A percentile compares a stretch with the other conserved stretches of the same genome.
These are phyloP conservation scores for Lecanicillium sp. DNA, from an alignment of 2,329 filamentous ascomycete species.

Conservation along the genomic window DNA sequence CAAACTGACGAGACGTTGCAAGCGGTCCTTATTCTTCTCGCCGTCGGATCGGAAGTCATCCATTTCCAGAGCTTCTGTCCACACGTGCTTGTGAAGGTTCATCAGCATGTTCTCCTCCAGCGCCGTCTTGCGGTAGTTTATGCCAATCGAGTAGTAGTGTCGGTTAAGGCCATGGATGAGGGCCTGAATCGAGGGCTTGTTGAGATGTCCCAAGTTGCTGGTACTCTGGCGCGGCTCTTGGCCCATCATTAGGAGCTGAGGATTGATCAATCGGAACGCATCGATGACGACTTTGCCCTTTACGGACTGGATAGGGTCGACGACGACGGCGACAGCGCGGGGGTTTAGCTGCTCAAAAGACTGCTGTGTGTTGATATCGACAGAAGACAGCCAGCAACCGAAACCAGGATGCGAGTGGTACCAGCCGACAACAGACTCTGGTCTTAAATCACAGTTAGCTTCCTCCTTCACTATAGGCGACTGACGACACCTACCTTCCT, in stretches of 20 bases:
- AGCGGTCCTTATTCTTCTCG: conserved; percentile 74
- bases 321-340: conserved; percentile 92
- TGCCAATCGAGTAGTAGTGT: conserved; percentile 98
- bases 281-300: conserved; percentile 99
- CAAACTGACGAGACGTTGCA: conserved; percentile 80
- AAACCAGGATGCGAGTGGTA: conserved; percentile 99
- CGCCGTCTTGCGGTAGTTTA: conserved; percentile 96
- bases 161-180: conserved; percentile 96
- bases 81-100: conserved; percentile 99
- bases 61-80: conserved; percentile 97
- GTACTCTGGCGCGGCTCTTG: conserved; percentile 97
- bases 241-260: conserved; percentile 93
- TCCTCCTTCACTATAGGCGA: too few relatives aligned
- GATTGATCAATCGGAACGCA: conserved; percentile 96
- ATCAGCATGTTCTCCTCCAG: conserved; percentile 99
- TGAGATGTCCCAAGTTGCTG: conserved; percentile 93
- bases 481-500: conserved; percentile 59
- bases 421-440: conserved; percentile 97
- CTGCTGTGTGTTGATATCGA: conserved; percentile 99
- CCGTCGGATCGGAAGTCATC: conserved; percentile 86
- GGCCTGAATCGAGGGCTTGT: conserved; percentile 99
- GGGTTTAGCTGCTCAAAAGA: conserved; percentile 99
- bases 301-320: conserved; percentile 97
- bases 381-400: conserved; percentile 96
- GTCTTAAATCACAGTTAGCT: conserved; percentile 41